Percentiles rank a stretch among this genome's conserved stretches.
These are phyloP conservation scores for Tetracentron sinense DNA, from an alignment of 164 flowering plant species.

Conservation along the genomic window DNA sequence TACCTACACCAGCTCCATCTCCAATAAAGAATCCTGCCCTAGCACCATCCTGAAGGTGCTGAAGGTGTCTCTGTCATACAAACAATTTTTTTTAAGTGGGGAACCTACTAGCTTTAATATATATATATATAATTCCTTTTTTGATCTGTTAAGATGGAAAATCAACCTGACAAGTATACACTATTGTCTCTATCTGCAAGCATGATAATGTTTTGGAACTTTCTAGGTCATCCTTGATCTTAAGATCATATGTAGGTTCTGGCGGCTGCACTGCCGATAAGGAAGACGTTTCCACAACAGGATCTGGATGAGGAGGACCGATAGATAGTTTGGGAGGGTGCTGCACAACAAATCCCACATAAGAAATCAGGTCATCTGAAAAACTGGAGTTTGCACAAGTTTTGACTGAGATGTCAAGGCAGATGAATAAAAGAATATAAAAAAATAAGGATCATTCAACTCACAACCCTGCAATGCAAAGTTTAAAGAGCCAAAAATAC, in stretches of 20 bases:
- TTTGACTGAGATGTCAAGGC: neutral
- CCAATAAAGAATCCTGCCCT: slow-evolving; percentile 97
- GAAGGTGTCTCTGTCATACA: slow-evolving; percentile 70
- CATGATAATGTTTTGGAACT: slow-evolving; percentile 69
- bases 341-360: slow-evolving; percentile 35
- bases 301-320: slow-evolving; percentile 96
- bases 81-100: neutral
- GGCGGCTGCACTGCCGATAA: slow-evolving; percentile 99
- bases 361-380: slow-evolving; percentile 2
- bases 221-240: slow-evolving; percentile 62
- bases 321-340: slow-evolving; percentile 85
- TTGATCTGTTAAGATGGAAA: slow-evolving; percentile 4
- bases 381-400: neutral
- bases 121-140: neutral
- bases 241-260: slow-evolving; percentile 78
- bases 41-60: slow-evolving; percentile 62
- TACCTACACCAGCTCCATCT: slow-evolving; percentile 99
- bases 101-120: too few species aligned
- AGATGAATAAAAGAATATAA: neutral
- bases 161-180: slow-evolving; percentile 90
- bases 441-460: neutral
- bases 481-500: slow-evolving; percentile 15
- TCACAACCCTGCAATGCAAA: neutral
- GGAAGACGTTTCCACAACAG: slow-evolving; percentile 90
- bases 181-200: slow-evolving; percentile 93